phyloP scores from a whole-genome alignment of 2,329 filamentous ascomycete species.

The Monilinia aucupariae region DNA sequence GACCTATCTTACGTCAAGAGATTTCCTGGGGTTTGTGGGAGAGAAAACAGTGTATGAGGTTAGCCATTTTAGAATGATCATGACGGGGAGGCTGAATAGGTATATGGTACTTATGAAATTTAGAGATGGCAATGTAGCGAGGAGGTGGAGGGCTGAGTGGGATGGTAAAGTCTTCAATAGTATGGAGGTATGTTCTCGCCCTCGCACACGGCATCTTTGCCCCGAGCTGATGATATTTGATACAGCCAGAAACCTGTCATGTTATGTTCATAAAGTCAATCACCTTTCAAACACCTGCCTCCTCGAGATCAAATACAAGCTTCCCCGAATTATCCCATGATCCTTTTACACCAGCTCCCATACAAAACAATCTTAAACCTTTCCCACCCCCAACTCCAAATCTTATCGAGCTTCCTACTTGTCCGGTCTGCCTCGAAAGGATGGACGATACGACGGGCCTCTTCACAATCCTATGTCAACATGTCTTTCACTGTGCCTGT shows the following conservation, averaged over 20 bases:
- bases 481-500: slow-evolving; percentile 96
- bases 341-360: slow-evolving; percentile 55
- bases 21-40: slow-evolving; percentile 87
- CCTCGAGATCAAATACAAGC: slow-evolving; percentile 31
- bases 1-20: slow-evolving; percentile 84
- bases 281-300: slow-evolving; percentile 57
- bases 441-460: slow-evolving; percentile 98
- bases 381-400: slow-evolving; percentile 69
- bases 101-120: slow-evolving; percentile 98
- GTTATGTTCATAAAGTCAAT: slow-evolving; percentile 93
- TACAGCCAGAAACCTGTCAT: slow-evolving; percentile 83
- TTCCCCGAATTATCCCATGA: slow-evolving; percentile 60
- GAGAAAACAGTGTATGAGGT: slow-evolving; percentile 81
- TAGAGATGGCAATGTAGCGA: slow-evolving; percentile 65
- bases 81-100: slow-evolving; percentile 80
- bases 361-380: slow-evolving; percentile 43
- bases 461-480: slow-evolving; percentile 92
- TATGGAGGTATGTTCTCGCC: slow-evolving; percentile 62
- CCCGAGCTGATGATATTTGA: slow-evolving; percentile 17
- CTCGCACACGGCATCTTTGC: not conserved
- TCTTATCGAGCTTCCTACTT: slow-evolving; percentile 87
- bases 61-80: slow-evolving; percentile 89
- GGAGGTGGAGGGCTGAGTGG: slow-evolving; percentile 76
- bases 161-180: slow-evolving; percentile 91
- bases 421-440: slow-evolving; percentile 89